Conservation (phyloP, 1,284 basidiomycete species). For the Boletellus dicymbophilus region DNA sequence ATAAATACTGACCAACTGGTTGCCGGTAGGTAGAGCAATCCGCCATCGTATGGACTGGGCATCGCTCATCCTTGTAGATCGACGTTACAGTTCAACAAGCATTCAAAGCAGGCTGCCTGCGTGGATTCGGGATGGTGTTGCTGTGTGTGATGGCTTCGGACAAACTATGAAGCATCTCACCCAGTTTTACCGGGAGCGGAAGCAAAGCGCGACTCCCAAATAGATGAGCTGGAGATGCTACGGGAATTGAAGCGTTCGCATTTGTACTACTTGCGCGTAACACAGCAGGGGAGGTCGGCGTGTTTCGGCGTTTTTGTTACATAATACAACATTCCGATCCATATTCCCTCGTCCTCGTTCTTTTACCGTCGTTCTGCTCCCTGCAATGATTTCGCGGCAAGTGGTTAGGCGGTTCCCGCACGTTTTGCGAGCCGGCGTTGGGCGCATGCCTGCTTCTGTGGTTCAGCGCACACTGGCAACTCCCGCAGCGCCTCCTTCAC, state of each 20-base stretch:
- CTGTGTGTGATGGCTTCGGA: conserved; percentile 71
- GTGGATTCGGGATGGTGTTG: conserved; percentile 80
- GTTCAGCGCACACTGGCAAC: conserved; percentile 46
- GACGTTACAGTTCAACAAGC: conserved; percentile 66
- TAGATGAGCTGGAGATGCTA: too few species aligned
- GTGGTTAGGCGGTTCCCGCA: conserved; percentile 32
- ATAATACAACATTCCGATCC: conserved; percentile 16
- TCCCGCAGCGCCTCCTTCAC: conserved; percentile 54
- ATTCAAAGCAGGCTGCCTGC: conserved; percentile 80
- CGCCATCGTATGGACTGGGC: conserved; percentile 89
- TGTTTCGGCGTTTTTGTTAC: conserved; percentile 20
- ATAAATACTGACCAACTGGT: conserved; percentile 1
- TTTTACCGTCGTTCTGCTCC: background rate
- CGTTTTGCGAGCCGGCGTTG: conserved; percentile 17
- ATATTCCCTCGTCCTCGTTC: background rate
- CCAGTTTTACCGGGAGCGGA: conserved; percentile 63
- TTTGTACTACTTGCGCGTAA: too few species aligned
- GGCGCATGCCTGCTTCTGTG: conserved; percentile 13
- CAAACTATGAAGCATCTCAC: conserved; percentile 71
- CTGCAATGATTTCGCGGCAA: conserved; percentile 32
- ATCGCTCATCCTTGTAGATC: conserved; percentile 81
- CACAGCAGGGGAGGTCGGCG: background rate
- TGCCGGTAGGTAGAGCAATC: conserved; percentile 88
- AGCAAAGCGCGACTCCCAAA: conserved; percentile 6
- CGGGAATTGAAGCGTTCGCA: too few species aligned